Conservation (phyloP, 495 filamentous ascomycete genomes). For the Hyaloscypha finlandica region DNA sequence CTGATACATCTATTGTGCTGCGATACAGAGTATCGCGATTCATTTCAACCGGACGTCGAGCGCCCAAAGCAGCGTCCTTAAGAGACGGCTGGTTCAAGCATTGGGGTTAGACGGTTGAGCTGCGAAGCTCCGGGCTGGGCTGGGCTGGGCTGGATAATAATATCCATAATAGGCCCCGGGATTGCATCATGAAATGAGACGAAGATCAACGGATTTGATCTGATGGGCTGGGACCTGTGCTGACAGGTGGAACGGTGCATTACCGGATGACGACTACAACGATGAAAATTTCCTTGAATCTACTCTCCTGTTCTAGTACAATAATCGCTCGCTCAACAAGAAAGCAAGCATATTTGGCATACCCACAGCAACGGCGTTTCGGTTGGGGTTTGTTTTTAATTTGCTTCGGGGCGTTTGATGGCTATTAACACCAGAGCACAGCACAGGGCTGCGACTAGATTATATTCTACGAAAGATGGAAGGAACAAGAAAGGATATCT, state of each 20-base stretch:
- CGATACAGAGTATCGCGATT: conserved; percentile 12
- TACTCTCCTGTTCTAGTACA: conserved; percentile 2
- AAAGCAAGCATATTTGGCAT: conserved; percentile 14
- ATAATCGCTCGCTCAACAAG: conserved; percentile 15
- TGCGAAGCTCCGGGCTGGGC: neutral
- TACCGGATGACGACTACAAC: conserved; percentile 7
- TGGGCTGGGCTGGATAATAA: neutral
- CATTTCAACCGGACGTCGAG: conserved; percentile 16
- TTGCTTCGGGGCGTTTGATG: neutral
- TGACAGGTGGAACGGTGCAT: neutral
- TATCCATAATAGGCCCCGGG: neutral
- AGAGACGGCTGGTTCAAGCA: conserved; percentile 8
- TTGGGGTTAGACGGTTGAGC: neutral
- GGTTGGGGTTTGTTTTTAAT: conserved; percentile 17
- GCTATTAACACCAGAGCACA: neutral
- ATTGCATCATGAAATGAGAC: neutral
- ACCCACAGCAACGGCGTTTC: conserved; percentile 29
- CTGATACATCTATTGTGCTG: conserved; percentile 7
- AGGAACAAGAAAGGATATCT: conserved; percentile 9
- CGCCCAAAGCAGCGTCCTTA: conserved; percentile 13
- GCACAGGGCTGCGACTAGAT: conserved; percentile 24
- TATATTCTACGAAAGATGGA: conserved; percentile 12
- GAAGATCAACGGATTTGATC: conserved; percentile 11
- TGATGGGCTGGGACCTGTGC: neutral
- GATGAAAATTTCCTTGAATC: conserved; percentile 17